Evolutionary conservation across 768 basidiomycete genomes (phyloP).

Genomic region (Boletus vermiculosoides): DNA sequence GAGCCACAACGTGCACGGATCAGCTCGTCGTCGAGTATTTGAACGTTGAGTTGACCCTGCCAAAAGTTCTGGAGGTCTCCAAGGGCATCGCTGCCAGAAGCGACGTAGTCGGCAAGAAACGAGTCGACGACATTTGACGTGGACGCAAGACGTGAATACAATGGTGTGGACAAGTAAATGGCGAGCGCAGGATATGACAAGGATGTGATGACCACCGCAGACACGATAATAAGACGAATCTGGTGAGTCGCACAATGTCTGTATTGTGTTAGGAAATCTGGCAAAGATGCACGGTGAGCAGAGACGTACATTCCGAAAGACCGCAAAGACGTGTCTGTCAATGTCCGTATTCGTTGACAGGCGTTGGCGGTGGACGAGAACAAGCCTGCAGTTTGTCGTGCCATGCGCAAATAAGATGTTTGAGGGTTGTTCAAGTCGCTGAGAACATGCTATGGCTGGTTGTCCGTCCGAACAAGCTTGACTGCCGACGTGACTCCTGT

Average conservation of each 20-base stretch:
- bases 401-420: conserved; percentile 23
- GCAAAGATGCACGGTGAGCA: background rate
- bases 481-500: background rate
- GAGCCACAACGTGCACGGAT: conserved; percentile 68
- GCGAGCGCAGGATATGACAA: conserved; percentile 90
- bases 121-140: conserved; percentile 59
- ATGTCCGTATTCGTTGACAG: conserved; percentile 37
- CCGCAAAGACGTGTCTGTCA: conserved; percentile 55
- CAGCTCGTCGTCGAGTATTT: conserved; percentile 66
- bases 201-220: conserved; percentile 82
- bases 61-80: conserved; percentile 71
- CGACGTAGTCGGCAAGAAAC: conserved; percentile 52
- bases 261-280: conserved; percentile 9
- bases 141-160: conserved; percentile 54
- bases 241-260: conserved; percentile 92
- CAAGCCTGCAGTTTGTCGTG: conserved; percentile 17
- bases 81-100: conserved; percentile 52
- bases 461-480: background rate
- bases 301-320: conserved; percentile 77
- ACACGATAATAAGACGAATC: conserved; percentile 84
- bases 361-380: conserved; percentile 18
- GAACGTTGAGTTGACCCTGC: conserved; percentile 62
- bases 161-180: conserved; percentile 73
- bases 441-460: conserved; percentile 14
- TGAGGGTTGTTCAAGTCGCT: conserved; percentile 9